Base-by-base conservation (phyloP, 768 basidiomycete genomes). In the Cystofilobasidium ferigula region DNA sequence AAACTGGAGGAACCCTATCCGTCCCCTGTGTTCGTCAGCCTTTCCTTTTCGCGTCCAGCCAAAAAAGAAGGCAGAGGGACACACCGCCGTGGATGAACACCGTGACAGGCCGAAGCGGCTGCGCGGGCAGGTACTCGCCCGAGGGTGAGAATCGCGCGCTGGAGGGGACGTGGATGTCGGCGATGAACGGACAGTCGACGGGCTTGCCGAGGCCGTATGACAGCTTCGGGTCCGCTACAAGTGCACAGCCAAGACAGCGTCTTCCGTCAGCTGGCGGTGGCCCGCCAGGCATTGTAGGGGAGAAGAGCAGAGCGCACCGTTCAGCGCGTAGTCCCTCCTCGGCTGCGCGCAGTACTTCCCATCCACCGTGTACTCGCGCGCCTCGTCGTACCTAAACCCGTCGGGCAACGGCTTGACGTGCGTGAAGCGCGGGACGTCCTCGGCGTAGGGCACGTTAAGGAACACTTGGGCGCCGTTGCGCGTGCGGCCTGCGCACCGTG, bases 131-230 rank as follows among this genome's bases (percentile, higher is more conserved):
- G 30, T 73, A 77, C 62, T 76, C 76, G 3, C 36, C 36, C 9
- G 38, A 56, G 9, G 22, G 26, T 1, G 28, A 43, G 34, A 58
- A 36, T 34, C 56, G 43, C 53, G 42, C 18, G 72, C 72, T 56
- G 79, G 78, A 75, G 77, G 78, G 76, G 72, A 74, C 70, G 73
- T 73, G 63, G 75, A 78, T 4, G 81, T 80, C 8, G 83, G 84
- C 24, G 84, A 87, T 32, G 78, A 74, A 87, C 83, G 85, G 84
- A 71, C 86, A 83, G 72, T 89, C 87, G 0, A 84, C 82, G 0
- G 87, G 85, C 69, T 81, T 70, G 59, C 86, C 86, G 5, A 81
- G 74, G 7, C 86, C 86, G 28, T 63, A 53, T 3, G 38, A 24
- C 32, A 42, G 62, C 34, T 54, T 57, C 26, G 34, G 16, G 40